Percentiles rank a stretch among this genome's conserved stretches.
These are phyloP conservation scores for Picochlorum costavermella DNA, from an alignment of 139 green algal genomes.

Conservation along the genomic window DNA sequence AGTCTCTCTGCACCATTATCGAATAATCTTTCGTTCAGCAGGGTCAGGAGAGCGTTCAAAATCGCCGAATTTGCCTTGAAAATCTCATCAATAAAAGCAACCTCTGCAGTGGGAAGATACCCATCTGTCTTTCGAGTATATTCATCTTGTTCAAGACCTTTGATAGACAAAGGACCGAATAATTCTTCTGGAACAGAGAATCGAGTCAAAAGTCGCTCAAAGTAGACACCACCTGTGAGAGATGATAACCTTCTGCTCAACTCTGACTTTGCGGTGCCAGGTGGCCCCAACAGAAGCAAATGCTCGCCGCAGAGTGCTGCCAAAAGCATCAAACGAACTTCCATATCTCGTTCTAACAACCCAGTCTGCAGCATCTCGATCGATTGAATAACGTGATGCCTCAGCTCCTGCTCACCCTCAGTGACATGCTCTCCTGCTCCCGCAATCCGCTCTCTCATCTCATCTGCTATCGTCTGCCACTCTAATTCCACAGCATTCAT, in stretches of 20 bases:
- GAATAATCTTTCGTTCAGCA: constrained; percentile 95
- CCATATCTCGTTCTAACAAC: constrained; percentile 53
- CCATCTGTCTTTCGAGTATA: constrained; percentile 83
- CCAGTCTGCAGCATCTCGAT: constrained; percentile 58
- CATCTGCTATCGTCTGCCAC: not conserved
- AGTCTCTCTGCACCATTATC: constrained; percentile 76
- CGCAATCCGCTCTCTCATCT: not conserved
- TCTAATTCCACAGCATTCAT: too few species aligned
- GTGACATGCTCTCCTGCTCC: not conserved
- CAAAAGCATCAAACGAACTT: constrained; percentile 78
- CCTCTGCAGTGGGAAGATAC: constrained; percentile 72
- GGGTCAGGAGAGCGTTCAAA: constrained; percentile 86
- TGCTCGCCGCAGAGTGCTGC: constrained; percentile 74
- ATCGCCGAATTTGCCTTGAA: constrained; percentile 90
- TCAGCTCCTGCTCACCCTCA: constrained; percentile 21
- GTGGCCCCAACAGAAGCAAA: constrained; percentile 67
- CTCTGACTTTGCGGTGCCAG: constrained; percentile 88
- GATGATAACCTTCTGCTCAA: constrained; percentile 59
- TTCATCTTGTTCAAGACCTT: constrained; percentile 76
- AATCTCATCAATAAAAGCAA: constrained; percentile 91
- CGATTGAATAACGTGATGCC: constrained; percentile 39
- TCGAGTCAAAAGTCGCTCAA: constrained; percentile 84
- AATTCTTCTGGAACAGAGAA: constrained; percentile 91
- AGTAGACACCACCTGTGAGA: constrained; percentile 61
- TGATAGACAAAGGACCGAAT: constrained; percentile 85